These are phyloP conservation scores for Candida pseudoviswanathii DNA, from an alignment of 1,139 yeast species.

Conservation along the genomic window DNA sequence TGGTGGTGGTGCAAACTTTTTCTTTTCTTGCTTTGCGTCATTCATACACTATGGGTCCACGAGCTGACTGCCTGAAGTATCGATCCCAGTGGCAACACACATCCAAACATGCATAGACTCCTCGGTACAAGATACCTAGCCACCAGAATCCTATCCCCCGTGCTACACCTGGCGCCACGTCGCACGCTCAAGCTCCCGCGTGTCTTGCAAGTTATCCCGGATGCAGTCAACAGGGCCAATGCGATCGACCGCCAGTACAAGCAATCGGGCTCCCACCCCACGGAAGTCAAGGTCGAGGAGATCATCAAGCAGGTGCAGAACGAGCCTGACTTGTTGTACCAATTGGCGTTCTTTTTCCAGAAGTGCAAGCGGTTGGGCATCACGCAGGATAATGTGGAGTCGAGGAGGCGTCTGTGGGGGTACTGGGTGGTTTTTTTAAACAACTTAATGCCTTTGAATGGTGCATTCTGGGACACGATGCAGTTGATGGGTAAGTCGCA, in stretches of 20 bases:
- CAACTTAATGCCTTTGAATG: slow-evolving; percentile 32
- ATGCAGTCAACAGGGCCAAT: slow-evolving; percentile 7
- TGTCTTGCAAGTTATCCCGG: neutral
- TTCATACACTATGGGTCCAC: no score
- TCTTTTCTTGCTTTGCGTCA: neutral
- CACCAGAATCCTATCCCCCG: neutral
- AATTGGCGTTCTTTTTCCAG: slow-evolving; percentile 34
- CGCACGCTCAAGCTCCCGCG: slow-evolving; percentile 8
- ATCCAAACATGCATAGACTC: neutral
- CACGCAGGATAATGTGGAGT: slow-evolving; percentile 13
- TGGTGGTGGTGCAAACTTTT: neutral
- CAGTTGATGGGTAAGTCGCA: slow-evolving; percentile 33
- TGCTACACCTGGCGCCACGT: neutral
- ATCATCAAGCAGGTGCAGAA: slow-evolving; percentile 28
- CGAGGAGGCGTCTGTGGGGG: slow-evolving; percentile 2
- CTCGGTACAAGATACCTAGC: neutral
- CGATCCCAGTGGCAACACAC: neutral
- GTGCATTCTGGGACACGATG: slow-evolving; percentile 46
- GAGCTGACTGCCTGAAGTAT: no score
- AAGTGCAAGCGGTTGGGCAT: slow-evolving; percentile 39
- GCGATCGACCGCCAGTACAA: slow-evolving; percentile 11
- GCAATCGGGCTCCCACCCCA: slow-evolving; percentile 6
- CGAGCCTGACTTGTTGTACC: slow-evolving; percentile 33
- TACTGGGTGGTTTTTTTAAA: slow-evolving; percentile 14
- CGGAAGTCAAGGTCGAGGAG: slow-evolving; percentile 14